A percentile compares a stretch with the other conserved stretches of the same genome.
Conservation (phyloP, 1,284 basidiomycete genomes). For the Rhodotorula sp. region DNA sequence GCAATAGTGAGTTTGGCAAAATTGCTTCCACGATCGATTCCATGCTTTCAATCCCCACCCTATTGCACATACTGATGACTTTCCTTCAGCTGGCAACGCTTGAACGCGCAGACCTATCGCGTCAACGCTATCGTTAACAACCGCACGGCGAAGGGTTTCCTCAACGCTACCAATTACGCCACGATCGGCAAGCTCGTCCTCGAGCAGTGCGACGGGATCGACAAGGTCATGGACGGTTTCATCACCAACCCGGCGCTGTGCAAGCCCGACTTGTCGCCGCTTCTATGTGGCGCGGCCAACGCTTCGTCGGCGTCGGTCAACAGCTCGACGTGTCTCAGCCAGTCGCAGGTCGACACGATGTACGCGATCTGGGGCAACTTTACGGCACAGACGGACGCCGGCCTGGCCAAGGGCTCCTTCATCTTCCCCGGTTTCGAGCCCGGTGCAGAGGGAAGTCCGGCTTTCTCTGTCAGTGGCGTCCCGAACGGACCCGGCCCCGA, state of each 20-base stretch:
- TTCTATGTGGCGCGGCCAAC: constrained; percentile 24
- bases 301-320: constrained; percentile 16
- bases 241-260: constrained; percentile 39
- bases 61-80: background rate
- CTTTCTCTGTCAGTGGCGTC: constrained; percentile 29
- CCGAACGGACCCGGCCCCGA: constrained; percentile 18
- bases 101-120: constrained; percentile 30
- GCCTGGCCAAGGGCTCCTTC: constrained; percentile 18
- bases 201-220: constrained; percentile 44
- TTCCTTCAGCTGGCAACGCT: constrained; percentile 20
- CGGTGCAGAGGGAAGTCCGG: constrained; percentile 28
- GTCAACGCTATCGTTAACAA: constrained; percentile 40
- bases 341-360: constrained; percentile 37
- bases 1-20: background rate
- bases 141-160: constrained; percentile 20
- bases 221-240: constrained; percentile 45
- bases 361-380: constrained; percentile 30
- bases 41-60: background rate
- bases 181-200: constrained; percentile 40
- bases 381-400: background rate
- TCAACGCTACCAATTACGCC: constrained; percentile 28
- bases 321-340: constrained; percentile 27
- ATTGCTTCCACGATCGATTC: background rate
- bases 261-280: constrained; percentile 32
- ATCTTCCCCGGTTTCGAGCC: constrained; percentile 37